phyloP scores from a whole-genome alignment of 1,139 yeast species.

The Diutina siamensis region DNA sequence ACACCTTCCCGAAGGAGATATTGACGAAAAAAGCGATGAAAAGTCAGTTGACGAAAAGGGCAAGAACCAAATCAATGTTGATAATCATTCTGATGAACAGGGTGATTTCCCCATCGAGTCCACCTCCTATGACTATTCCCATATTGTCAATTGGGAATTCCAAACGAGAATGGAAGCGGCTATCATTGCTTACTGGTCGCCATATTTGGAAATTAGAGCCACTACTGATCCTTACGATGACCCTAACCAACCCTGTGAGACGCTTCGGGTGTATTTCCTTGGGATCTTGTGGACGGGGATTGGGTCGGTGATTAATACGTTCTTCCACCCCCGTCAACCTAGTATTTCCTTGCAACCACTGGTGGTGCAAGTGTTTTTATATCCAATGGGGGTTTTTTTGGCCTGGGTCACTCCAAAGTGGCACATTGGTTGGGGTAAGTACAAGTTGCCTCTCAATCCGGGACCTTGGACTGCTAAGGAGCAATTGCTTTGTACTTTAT shows the following conservation, averaged over 20 bases:
- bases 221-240: slow-evolving; percentile 11
- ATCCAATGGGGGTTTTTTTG: slow-evolving; percentile 40
- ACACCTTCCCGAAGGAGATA: not conserved
- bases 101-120: not conserved
- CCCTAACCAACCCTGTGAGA: slow-evolving; percentile 8
- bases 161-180: slow-evolving; percentile 10
- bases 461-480: slow-evolving; percentile 62
- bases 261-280: slow-evolving; percentile 9
- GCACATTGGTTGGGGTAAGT: slow-evolving; percentile 27
- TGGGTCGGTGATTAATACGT: slow-evolving; percentile 10
- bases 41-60: not conserved
- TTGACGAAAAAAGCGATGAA: not conserved
- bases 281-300: slow-evolving; percentile 10
- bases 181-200: slow-evolving; percentile 9
- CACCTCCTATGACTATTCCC: not conserved
- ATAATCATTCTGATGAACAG: not conserved
- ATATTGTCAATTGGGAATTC: slow-evolving; percentile 9
- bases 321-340: slow-evolving; percentile 9
- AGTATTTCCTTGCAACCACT: slow-evolving; percentile 9
- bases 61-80: not conserved
- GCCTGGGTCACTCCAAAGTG: slow-evolving; percentile 33
- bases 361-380: slow-evolving; percentile 45
- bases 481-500: slow-evolving; percentile 48
- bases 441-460: slow-evolving; percentile 34
- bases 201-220: slow-evolving; percentile 11